Percentiles rank a stretch among this genome's conserved stretches.
These are phyloP conservation scores for Penicillium psychrosexuale DNA, from an alignment of 2,329 filamentous ascomycete genomes.

Conservation along the genomic window DNA sequence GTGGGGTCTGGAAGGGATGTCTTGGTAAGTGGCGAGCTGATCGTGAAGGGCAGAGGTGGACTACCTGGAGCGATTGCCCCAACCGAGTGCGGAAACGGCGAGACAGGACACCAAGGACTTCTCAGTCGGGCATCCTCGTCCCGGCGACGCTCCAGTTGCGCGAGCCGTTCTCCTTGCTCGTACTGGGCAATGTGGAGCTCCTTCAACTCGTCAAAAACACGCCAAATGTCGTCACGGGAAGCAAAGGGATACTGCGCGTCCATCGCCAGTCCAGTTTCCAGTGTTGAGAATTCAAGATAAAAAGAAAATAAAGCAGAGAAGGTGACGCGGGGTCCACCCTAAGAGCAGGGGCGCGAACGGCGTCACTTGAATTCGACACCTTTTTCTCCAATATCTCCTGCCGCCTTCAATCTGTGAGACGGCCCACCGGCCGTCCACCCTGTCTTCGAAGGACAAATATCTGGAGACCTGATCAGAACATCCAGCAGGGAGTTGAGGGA, in stretches of 20 bases:
- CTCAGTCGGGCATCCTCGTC: slow-evolving; percentile 66
- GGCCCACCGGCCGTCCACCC: slow-evolving; percentile 27
- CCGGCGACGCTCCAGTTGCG: slow-evolving; percentile 59
- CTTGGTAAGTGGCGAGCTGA: slow-evolving; percentile 6
- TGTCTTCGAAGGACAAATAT: slow-evolving; percentile 9
- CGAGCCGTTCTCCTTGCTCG: slow-evolving; percentile 60
- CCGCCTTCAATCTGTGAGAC: slow-evolving; percentile 22
- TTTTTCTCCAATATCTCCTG: slow-evolving; percentile 7
- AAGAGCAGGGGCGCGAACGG: neutral
- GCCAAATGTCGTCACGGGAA: slow-evolving; percentile 64
- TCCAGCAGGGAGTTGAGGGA: slow-evolving; percentile 3
- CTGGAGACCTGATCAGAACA: slow-evolving; percentile 6
- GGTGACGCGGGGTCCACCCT: neutral
- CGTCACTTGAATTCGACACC: neutral
- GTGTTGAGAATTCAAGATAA: neutral
- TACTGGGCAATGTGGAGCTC: slow-evolving; percentile 59
- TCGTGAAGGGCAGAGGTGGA: slow-evolving; percentile 25
- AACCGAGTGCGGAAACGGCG: slow-evolving; percentile 83
- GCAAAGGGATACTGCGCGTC: slow-evolving; percentile 64
- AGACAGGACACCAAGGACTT: slow-evolving; percentile 80
- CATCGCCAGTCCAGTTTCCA: slow-evolving; percentile 43
- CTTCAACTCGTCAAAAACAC: slow-evolving; percentile 60
- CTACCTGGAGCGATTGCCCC: slow-evolving; percentile 84
- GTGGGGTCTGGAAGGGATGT: slow-evolving; percentile 61
- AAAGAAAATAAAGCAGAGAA: neutral